Conservation (phyloP, 1,284 basidiomycete species). For the Pseudozyma pruni region DNA sequence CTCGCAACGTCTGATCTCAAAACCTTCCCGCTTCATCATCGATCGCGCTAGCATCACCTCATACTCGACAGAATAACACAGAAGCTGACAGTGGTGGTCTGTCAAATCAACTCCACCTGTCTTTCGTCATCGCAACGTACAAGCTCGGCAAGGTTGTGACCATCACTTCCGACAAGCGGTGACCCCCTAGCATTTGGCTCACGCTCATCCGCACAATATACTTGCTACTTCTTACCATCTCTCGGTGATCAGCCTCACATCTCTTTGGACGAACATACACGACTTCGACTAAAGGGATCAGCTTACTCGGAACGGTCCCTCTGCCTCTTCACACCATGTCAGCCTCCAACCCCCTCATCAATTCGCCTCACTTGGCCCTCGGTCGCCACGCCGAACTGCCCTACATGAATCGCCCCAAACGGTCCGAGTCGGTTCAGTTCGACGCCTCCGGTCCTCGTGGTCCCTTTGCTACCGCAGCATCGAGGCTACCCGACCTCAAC, state of each 20-base stretch:
- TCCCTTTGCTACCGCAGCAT: conserved; percentile 8
- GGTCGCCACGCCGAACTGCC: conserved; percentile 17
- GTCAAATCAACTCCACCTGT: not conserved
- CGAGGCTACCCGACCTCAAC: conserved; percentile 16
- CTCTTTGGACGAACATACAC: conserved; percentile 48
- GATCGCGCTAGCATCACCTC: not conserved
- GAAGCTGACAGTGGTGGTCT: no score
- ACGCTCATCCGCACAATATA: not conserved
- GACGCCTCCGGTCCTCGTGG: conserved; percentile 9
- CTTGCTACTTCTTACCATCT: not conserved
- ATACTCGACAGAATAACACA: not conserved
- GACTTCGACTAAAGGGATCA: conserved; percentile 32
- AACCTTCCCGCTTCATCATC: no score
- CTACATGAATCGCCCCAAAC: conserved; percentile 24
- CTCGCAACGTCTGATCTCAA: no score
- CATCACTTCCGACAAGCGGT: no score
- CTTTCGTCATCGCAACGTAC: no score
- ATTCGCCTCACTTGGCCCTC: conserved; percentile 22
- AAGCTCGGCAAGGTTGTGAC: no score
- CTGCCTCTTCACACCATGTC: conserved; percentile 16
- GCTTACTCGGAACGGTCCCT: not conserved
- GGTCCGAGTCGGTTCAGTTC: conserved; percentile 25
- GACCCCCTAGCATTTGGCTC: no score
- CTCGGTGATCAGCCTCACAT: conserved; percentile 5
- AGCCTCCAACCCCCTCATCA: conserved; percentile 34